These are phyloP conservation scores for Beauveria sp. DNA, from an alignment of 2,329 filamentous ascomycete species.

Conservation along the genomic window DNA sequence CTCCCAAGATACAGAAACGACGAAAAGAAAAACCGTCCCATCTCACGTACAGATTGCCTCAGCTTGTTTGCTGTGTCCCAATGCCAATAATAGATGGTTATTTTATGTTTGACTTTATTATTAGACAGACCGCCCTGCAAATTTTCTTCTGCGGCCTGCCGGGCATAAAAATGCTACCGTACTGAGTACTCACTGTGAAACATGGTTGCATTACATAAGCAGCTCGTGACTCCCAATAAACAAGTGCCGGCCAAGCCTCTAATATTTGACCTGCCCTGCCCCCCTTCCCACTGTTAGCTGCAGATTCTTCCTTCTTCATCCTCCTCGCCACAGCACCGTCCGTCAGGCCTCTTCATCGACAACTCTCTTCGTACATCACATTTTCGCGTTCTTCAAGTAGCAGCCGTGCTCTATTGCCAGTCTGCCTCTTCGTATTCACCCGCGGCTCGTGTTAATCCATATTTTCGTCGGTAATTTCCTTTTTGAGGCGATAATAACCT, in stretches of 20 bases:
- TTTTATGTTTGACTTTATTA: no score
- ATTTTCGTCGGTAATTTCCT: background rate
- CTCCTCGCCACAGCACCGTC: background rate
- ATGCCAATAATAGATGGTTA: no score
- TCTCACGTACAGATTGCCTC: background rate
- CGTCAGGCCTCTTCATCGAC: background rate
- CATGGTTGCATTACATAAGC: background rate
- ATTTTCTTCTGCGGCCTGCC: background rate
- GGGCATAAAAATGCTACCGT: background rate
- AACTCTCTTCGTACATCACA: conserved; percentile 4
- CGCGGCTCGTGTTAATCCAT: conserved; percentile 1
- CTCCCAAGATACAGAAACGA: background rate
- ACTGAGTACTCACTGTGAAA: background rate
- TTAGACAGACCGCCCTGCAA: background rate
- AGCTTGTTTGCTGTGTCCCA: background rate
- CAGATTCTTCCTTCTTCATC: background rate
- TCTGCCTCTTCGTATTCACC: conserved; percentile 9
- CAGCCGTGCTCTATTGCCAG: background rate
- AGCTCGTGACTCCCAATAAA: background rate
- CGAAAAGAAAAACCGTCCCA: background rate
- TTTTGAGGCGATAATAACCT: conserved; percentile 6
- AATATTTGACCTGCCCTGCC: background rate
- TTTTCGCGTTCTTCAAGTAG: background rate
- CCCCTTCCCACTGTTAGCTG: background rate
- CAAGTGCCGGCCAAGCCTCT: background rate